Percentiles rank a stretch among this genome's conserved stretches.
Evolutionary conservation across 257 asterid species (phyloP).

Genomic region (Lycium ferocissimum): DNA sequence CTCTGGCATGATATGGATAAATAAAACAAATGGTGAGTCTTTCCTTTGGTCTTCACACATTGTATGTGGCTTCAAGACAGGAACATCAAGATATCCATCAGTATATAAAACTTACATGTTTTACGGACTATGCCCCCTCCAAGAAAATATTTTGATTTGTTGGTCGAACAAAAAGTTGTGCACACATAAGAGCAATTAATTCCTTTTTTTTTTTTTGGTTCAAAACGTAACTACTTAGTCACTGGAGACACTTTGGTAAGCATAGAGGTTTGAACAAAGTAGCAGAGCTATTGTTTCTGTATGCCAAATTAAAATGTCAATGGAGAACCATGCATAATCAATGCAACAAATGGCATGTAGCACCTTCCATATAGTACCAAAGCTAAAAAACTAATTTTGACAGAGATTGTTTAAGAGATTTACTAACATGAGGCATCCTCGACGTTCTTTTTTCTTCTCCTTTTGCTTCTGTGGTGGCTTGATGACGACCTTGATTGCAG

Average conservation of each 20-base stretch:
- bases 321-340: neutral
- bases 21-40: neutral
- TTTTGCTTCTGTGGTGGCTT: constrained; percentile 86
- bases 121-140: neutral
- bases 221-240: neutral
- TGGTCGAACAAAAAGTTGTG: neutral
- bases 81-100: neutral
- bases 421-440: constrained; percentile 74
- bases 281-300: neutral
- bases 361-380: constrained; percentile 15
- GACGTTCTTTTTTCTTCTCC: constrained; percentile 72
- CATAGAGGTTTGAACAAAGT: constrained; percentile 19
- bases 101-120: neutral
- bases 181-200: neutral
- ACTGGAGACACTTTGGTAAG: neutral
- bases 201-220: neutral
- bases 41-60: neutral
- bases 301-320: constrained; percentile 1
- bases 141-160: neutral
- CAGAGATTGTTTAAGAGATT: constrained; percentile 31
- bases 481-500: constrained; percentile 86
- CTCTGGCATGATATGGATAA: neutral
- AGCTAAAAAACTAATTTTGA: neutral
- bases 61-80: neutral
- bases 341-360: constrained; percentile 14